Evolutionary conservation across 305 asterid species (phyloP), one percentile per base, ranked within the genome.

Genomic region (Nicotiana rustica): DNA sequence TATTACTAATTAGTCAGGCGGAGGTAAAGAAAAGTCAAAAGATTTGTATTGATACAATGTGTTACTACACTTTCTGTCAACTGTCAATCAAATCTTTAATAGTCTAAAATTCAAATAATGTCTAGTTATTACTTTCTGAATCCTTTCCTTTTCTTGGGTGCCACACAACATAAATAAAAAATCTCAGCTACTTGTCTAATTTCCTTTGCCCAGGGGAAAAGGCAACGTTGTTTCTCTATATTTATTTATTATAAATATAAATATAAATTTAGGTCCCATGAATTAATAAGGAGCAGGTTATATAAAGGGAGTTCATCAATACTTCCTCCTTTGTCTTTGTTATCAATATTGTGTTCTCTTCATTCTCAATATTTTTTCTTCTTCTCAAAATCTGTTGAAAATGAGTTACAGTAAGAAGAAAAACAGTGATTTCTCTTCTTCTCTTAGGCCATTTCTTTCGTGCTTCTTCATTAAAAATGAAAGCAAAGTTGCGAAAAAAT

Each of bases 381-480:
- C 9, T n/a, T 41, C 49, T 52, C 57, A 52, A 52, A 52, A 52
- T 52, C 57, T 52, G 57, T 4, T 52, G 5, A 25, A 25, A 25
- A 61, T 61, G 67, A 61, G 67, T 61, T 61, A 61, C 10, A 19
- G 33, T 19, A 61, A 61, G 67, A 60, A 60, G 78, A 44, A 44
- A 44, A 71, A 19, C 7, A 71, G 35, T 19, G 78, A 21, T 2
- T 71, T 71, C 2, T 21, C 25, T 73, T 19, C 21, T 73, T 15
- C 25, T 3, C 52, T 73, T 3, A 73, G 33, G 62, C 25, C 79
- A 73, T 47, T 47, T 47, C 10, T 47, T 73, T 25, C 5, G 35
- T 73, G 79, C 62, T 73, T 73, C 6, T 73, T 3, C 57, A 73
- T 47, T 21, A 73, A 47, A 21, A 31, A 49, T 73, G 62, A 73